Conservation (phyloP, 1,139 yeast genomes). For the Blastobotrys malaysiensis region DNA sequence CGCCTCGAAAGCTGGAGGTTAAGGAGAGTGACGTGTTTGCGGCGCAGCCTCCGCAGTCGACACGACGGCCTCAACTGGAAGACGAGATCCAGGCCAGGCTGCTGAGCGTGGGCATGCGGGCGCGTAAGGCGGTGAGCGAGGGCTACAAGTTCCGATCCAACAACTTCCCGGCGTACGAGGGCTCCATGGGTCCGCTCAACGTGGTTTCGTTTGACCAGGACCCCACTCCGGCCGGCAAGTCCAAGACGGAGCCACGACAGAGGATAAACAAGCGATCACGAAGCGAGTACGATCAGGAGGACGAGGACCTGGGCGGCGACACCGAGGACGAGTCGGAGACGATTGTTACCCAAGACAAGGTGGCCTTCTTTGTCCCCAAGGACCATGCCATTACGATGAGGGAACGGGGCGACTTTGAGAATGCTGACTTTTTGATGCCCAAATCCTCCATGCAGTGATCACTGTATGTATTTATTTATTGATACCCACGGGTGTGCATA, state of each 20-base stretch:
- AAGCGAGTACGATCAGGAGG: conserved; percentile 27
- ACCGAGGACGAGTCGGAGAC: conserved; percentile 34
- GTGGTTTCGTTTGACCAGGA: conserved; percentile 4
- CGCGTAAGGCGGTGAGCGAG: conserved; percentile 30
- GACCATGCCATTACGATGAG: conserved; percentile 21
- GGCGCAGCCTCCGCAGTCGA: background rate
- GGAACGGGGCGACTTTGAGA: conserved; percentile 27
- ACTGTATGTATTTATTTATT: background rate
- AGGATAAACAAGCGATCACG: conserved; percentile 13
- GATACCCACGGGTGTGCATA: background rate
- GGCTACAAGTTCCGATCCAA: conserved; percentile 25
- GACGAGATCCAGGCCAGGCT: conserved; percentile 27
- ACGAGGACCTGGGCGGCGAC: conserved; percentile 20
- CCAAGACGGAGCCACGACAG: conserved; percentile 16
- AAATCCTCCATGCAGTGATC: background rate
- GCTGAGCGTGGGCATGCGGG: conserved; percentile 28
- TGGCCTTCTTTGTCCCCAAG: conserved; percentile 32
- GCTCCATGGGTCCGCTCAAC: conserved; percentile 19
- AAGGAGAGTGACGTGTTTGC: background rate
- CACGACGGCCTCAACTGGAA: conserved; percentile 21
- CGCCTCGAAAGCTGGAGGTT: background rate
- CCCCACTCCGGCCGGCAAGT: conserved; percentile 14
- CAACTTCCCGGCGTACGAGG: conserved; percentile 25
- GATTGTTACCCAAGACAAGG: conserved; percentile 32
- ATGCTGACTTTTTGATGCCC: conserved; percentile 17